These are phyloP conservation scores for Lipomyces japonicus DNA, from an alignment of 805 yeast genomes.

Conservation along the genomic window DNA sequence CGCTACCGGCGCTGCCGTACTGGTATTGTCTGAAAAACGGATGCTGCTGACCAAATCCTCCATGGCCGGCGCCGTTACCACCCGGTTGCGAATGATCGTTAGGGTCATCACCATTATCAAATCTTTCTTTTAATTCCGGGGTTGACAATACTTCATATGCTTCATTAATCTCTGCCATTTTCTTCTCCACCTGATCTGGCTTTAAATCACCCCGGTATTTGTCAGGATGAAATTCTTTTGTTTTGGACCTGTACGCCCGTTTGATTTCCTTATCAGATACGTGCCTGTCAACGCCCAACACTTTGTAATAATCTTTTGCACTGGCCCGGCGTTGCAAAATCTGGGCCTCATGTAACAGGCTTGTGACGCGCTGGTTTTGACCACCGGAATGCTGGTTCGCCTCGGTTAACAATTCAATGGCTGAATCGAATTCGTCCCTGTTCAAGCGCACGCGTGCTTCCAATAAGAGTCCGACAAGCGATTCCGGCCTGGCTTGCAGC, in stretches of 20 bases:
- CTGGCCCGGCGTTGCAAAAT: constrained; percentile 39
- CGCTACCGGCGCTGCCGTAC: constrained; percentile 9
- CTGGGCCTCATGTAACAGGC: constrained; percentile 33
- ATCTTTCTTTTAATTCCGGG: constrained; percentile 57
- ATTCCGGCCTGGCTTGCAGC: constrained; percentile 32
- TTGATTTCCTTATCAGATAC: constrained; percentile 73
- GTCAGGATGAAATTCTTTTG: constrained; percentile 87
- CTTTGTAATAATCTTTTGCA: constrained; percentile 72
- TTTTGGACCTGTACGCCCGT: constrained; percentile 72
- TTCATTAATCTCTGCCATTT: constrained; percentile 88
- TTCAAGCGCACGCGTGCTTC: constrained; percentile 24
- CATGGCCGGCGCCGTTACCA: constrained; percentile 2
- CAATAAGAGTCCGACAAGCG: constrained; percentile 33
- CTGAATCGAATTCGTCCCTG: constrained; percentile 32
- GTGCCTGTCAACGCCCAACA: constrained; percentile 60
- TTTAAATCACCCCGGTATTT: constrained; percentile 70
- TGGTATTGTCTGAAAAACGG: constrained; percentile 19
- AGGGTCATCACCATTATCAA: constrained; percentile 62
- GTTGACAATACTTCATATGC: constrained; percentile 84
- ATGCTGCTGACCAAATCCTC: constrained; percentile 3
- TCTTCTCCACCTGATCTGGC: constrained; percentile 66
- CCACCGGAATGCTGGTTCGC: constrained; percentile 26
- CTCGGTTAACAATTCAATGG: constrained; percentile 30
- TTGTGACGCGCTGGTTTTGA: constrained; percentile 24
- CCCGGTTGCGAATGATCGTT: constrained; percentile 31